phyloP scores from a whole-genome alignment of 192 early-diverging fungal species.

The Coemansia sp. region DNA sequence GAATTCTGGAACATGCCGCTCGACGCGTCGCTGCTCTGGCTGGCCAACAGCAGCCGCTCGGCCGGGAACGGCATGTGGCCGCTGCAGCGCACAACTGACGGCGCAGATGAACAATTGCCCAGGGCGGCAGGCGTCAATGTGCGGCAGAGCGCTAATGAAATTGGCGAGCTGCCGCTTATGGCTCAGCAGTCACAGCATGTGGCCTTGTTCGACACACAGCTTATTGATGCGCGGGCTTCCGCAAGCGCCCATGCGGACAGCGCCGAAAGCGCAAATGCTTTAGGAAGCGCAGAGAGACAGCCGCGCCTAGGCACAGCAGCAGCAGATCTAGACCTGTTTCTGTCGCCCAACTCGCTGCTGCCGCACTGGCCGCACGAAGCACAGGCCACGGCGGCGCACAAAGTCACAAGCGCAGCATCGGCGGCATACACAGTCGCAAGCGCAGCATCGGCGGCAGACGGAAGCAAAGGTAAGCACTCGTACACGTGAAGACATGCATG shows the following conservation, averaged over 20 bases:
- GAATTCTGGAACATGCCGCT: constrained; percentile 38
- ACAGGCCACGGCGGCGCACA: constrained; percentile 3
- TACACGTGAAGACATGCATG: constrained; percentile 1
- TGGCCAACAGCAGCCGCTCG: constrained; percentile 8
- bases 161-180: constrained; percentile 19
- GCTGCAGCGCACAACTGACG: not conserved
- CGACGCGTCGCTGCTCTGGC: constrained; percentile 26
- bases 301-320: not conserved
- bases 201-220: constrained; percentile 29
- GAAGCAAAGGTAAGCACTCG: constrained; percentile 10
- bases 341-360: constrained; percentile 40
- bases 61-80: not conserved
- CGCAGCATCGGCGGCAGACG: constrained; percentile 5
- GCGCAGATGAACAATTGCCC: not conserved
- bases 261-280: not conserved
- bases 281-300: no score
- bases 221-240: constrained; percentile 51
- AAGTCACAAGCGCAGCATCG: not conserved
- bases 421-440: not conserved
- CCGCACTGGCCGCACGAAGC: constrained; percentile 43
- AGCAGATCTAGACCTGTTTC: constrained; percentile 21
- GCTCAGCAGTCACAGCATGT: constrained; percentile 23
- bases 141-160: constrained; percentile 7
- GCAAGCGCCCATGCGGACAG: constrained; percentile 10
- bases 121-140: not conserved